A percentile compares a stretch with the other conserved stretches of the same genome.
Evolutionary conservation across 148 eudicot genomes (phyloP).

Genomic region (Camellia lanceoleosa): DNA sequence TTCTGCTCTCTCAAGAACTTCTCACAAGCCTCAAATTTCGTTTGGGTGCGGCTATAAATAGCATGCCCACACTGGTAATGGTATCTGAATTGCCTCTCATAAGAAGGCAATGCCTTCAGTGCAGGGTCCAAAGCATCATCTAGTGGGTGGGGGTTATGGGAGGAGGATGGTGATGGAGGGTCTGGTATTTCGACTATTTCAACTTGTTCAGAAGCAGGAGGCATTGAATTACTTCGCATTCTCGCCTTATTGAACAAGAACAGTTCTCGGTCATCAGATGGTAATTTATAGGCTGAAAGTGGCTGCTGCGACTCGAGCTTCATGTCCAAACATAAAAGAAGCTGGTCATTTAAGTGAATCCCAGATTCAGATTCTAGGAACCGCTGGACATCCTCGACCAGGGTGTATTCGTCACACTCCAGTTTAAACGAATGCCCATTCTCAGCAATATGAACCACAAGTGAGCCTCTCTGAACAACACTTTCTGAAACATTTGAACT

Average conservation of each 20-base stretch:
- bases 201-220: slow-evolving; percentile 61
- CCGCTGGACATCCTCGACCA: slow-evolving; percentile 67
- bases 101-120: slow-evolving; percentile 85
- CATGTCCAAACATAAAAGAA: slow-evolving; percentile 81
- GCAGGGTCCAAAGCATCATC: slow-evolving; percentile 94
- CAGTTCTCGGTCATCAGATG: slow-evolving; percentile 67
- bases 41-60: slow-evolving; percentile 51
- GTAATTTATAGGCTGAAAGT: slow-evolving; percentile 75
- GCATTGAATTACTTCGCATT: slow-evolving; percentile 70
- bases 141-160: slow-evolving; percentile 66
- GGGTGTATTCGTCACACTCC: slow-evolving; percentile 67
- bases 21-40: slow-evolving; percentile 51
- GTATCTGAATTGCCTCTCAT: slow-evolving; percentile 83
- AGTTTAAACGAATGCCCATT: slow-evolving; percentile 85
- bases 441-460: slow-evolving; percentile 80
- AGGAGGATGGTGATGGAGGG: slow-evolving; percentile 50
- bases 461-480: slow-evolving; percentile 48
- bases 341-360: slow-evolving; percentile 70
- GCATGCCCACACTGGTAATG: slow-evolving; percentile 83
- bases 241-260: slow-evolving; percentile 78
- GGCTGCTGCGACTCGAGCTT: slow-evolving; percentile 62
- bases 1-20: slow-evolving; percentile 70
- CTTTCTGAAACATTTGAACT: slow-evolving; percentile 54
- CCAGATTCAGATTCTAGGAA: slow-evolving; percentile 59
- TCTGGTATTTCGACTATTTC: slow-evolving; percentile 47